phyloP scores from a whole-genome alignment of 1,284 basidiomycete genomes.

The Tilletia horrida region DNA sequence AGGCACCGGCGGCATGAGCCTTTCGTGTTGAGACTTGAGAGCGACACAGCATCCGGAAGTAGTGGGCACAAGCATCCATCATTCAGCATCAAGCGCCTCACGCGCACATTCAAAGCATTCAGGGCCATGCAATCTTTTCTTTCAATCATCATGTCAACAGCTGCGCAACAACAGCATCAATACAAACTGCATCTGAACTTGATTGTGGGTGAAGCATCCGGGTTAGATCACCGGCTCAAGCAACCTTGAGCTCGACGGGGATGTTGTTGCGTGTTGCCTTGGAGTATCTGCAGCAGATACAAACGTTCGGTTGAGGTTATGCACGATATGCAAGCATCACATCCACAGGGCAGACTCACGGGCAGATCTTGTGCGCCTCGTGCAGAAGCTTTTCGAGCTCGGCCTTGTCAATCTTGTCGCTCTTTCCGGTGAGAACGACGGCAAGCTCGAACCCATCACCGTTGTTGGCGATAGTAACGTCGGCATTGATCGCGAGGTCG shows the following conservation, averaged over 20 bases:
- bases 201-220: too few relatives aligned
- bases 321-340: background rate
- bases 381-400: constrained; percentile 12
- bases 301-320: background rate
- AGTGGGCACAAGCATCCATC: too few relatives aligned
- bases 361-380: constrained; percentile 12
- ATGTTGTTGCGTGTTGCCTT: constrained; percentile 14
- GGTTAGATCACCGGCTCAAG: background rate
- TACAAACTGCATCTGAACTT: too few relatives aligned
- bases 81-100: too few relatives aligned
- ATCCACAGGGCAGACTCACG: background rate
- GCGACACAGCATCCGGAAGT: too few relatives aligned
- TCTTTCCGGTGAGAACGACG: constrained; percentile 1
- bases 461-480: background rate
- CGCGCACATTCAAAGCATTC: too few relatives aligned
- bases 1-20: too few relatives aligned
- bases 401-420: constrained; percentile 1
- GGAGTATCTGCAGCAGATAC: background rate
- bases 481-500: background rate
- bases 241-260: constrained; percentile 8
- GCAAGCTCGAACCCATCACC: background rate
- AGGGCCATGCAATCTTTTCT: too few relatives aligned
- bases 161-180: too few relatives aligned
- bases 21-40: too few relatives aligned
- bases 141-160: too few relatives aligned